Evolutionary conservation across 2,329 filamentous ascomycete species (phyloP).

Genomic region (Ophiostoma montium): DNA sequence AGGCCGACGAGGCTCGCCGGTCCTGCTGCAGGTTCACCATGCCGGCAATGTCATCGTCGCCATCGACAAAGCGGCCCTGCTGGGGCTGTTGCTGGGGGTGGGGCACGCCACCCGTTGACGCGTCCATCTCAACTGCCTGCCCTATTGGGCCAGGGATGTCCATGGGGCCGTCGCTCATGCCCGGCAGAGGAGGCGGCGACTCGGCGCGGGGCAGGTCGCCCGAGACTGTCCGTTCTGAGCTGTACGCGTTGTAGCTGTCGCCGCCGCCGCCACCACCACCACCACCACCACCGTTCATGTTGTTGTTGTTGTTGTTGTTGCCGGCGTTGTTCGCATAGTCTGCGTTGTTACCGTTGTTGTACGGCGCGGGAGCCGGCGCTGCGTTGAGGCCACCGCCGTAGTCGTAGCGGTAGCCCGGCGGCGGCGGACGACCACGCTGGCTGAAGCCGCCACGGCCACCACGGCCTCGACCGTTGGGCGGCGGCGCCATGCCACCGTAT

Average conservation of each 20-base stretch:
- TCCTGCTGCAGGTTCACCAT: conserved; percentile 59
- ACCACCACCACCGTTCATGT: no score
- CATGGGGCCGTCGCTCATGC: conserved; percentile 20
- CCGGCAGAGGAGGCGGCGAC: conserved; percentile 47
- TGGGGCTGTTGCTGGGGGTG: conserved; percentile 22
- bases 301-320: conserved; percentile 9
- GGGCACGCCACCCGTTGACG: conserved; percentile 43
- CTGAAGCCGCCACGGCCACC: conserved; percentile 1
- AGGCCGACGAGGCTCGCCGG: conserved; percentile 1
- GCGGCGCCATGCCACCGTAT: conserved; percentile 10
- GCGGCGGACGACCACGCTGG: conserved; percentile 23
- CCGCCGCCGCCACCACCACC: no score
- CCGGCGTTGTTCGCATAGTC: conserved; percentile 8
- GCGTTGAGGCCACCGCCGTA: conserved; percentile 19
- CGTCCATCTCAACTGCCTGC: conserved; percentile 70
- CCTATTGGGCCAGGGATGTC: conserved; percentile 27
- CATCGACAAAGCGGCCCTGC: conserved; percentile 39
- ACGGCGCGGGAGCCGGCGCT: conserved; percentile 25
- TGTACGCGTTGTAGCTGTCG: conserved; percentile 28
- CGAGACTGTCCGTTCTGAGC: conserved; percentile 21
- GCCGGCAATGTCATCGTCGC: conserved; percentile 57
- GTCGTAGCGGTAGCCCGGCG: conserved; percentile 28
- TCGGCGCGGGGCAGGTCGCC: conserved; percentile 43
- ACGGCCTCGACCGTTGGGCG: not conserved
- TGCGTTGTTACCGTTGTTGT: conserved; percentile 14